Base-by-base conservation (phyloP, 148 eudicot genomes). In the Rhododendron ferrugineum region DNA sequence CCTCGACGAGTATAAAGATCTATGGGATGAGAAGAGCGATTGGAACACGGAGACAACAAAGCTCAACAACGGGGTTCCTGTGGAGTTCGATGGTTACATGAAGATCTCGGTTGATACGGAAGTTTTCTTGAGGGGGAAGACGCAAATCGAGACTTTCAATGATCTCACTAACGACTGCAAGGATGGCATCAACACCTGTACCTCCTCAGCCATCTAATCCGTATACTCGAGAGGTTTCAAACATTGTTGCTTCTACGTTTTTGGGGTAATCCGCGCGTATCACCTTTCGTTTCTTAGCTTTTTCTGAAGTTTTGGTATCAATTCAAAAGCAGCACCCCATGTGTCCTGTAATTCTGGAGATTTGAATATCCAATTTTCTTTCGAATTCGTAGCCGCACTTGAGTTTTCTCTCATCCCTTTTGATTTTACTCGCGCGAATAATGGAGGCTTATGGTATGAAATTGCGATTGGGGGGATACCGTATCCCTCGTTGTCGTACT, bases 81-180 rank as follows among this genome's bases (percentile, higher is more conserved):
- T 95, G 36, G 98, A 94, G 86, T 97, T 97, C 34, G 99, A 97
- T 90, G 98, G 99, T 15, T 97, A 95, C 87, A 97, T 95, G 98
- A 95, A 92, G 90, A 89, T 88, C 62, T 94, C 93, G 7, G 96
- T 97, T 82, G 99, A 97, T 80, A 92, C 94, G 1, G 99, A 95
- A 80, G 98, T 97, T 84, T 97, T 94, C 89, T 91, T 94, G 90
- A 95, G 97, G 92, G 99, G 96, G 11, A 95, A 94, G 76, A 97
- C 88, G 89, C 98, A 97, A 91, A 85, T 95, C 13, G 98, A 95
- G 90, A 97, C 99, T 58, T 96, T 96, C 89, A 96, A 97, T 85
- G 99, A 97, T 87, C 94, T 97, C 50, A 95, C 99, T 2, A 90
- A 82, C 6, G 99, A 97, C 88, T 97, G 99, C 95, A 97, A 93